A percentile compares a stretch with the other conserved stretches of the same genome.
Conservation (phyloP, 208 protist genomes). For the Strigomonas galati region DNA sequence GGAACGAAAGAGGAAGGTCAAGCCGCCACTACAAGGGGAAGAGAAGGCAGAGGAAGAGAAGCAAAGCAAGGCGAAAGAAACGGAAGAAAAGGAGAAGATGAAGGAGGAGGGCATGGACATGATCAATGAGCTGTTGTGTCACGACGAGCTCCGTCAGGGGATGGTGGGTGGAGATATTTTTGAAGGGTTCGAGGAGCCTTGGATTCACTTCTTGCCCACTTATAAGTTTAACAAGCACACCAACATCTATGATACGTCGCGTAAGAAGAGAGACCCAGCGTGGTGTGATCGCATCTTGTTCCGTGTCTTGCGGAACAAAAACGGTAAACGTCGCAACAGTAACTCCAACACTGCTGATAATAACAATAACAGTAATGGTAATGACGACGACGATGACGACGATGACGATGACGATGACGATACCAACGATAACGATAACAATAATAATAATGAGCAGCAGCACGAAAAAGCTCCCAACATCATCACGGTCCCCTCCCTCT, state of each 20-base stretch:
- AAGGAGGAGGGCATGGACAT: slow-evolving; percentile 29
- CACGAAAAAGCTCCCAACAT: background rate
- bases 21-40: background rate
- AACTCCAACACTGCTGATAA: background rate
- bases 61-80: background rate
- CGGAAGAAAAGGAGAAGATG: background rate
- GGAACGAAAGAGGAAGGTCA: background rate
- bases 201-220: slow-evolving; percentile 87
- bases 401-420: background rate
- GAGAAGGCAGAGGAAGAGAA: too few species aligned
- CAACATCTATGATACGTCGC: slow-evolving; percentile 76
- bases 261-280: slow-evolving; percentile 77
- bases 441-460: background rate
- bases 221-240: slow-evolving; percentile 87
- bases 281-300: slow-evolving; percentile 91
- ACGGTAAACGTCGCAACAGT: background rate
- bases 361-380: background rate
- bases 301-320: slow-evolving; percentile 29
- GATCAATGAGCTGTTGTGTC: slow-evolving; percentile 56
- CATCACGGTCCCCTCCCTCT: background rate
- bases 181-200: slow-evolving; percentile 85
- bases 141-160: slow-evolving; percentile 79
- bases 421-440: background rate
- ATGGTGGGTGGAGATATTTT: slow-evolving; percentile 76
- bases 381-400: slow-evolving; percentile 6